A percentile compares a stretch with the other conserved stretches of the same genome.
phyloP scores from a whole-genome alignment of 2,329 filamentous ascomycete genomes.

The Huntiella moniliformis region DNA sequence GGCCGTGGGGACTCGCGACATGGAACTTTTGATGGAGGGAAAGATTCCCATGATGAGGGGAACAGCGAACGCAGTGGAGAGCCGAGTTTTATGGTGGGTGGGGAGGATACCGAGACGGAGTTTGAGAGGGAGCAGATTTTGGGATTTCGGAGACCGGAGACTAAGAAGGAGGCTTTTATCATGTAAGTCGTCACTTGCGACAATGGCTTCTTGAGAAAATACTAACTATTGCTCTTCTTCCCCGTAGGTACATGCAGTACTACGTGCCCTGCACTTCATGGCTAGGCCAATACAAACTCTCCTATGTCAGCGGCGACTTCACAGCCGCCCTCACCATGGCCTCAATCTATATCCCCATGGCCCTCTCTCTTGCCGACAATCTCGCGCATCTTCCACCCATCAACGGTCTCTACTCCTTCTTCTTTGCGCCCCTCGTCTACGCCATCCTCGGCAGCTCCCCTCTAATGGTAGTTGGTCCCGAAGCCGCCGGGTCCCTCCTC shows the following conservation, averaged over 20 bases:
- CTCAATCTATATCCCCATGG: constrained; percentile 98
- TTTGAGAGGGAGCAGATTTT: too few relatives aligned
- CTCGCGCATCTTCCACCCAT: constrained; percentile 84
- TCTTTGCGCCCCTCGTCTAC: constrained; percentile 82
- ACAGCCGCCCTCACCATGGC: constrained; percentile 84
- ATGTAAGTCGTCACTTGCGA: constrained; percentile 1
- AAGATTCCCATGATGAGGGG: too few relatives aligned
- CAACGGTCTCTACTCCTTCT: constrained; percentile 84
- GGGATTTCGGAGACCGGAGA: background rate
- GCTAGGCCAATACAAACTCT: constrained; percentile 70
- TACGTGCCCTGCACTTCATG: constrained; percentile 85
- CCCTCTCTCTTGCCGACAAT: constrained; percentile 79
- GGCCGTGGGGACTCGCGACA: too few relatives aligned
- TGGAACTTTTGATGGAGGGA: too few relatives aligned
- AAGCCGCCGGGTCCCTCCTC: constrained; percentile 80
- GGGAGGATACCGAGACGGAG: too few relatives aligned
- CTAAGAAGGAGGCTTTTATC: constrained; percentile 1
- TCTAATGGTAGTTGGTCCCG: constrained; percentile 83
- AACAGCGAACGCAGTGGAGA: too few relatives aligned
- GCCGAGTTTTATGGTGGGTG: too few relatives aligned
- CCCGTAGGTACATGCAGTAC: constrained; percentile 63
- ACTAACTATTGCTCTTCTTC: background rate
- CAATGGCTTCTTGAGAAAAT: background rate
- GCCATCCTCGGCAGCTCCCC: constrained; percentile 80
- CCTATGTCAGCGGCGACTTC: constrained; percentile 70